Base-by-base conservation (phyloP, 2,329 filamentous ascomycete genomes). In the Fusarium domesticum region DNA sequence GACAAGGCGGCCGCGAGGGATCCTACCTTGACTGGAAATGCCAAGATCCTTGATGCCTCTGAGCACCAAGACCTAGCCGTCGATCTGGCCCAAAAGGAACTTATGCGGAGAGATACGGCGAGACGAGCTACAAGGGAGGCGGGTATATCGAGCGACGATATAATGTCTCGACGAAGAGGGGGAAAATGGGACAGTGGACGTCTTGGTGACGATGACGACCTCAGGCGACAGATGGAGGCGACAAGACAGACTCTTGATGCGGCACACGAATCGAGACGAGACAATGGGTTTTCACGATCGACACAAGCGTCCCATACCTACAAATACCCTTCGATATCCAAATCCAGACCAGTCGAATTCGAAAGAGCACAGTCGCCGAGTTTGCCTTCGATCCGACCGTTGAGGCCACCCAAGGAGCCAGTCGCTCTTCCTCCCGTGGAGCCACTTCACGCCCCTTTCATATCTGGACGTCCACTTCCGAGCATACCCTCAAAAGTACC, bases 11-110 rank as follows among this genome's bases (percentile, higher is more conserved):
- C 79, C 1, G 70, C 75, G 2, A 73, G 71, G 33, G 85, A 89
- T 48, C 82, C 83, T 0, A 83, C 78, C 2, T 65, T 88, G 11
- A 71, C 73, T 15, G 77, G 78, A 3, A 75, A 65, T 39, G 72
- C 75, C 1, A 77, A 76, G 52, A 75, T 87, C 1, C 68, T 95
- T 12, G 82, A 87, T 58, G 85, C 85, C 1, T 77, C 76, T 1
- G 81, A 89, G 44, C 75, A 95, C 50, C 78, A 83, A 50, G 84
- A 91, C 10, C 69, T 95, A 35, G 90, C 89, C 1, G 83, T 95
- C 6, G 80, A 85, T 52, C 66, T 95, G 20, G 89, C 89, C 1
- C 82, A 84, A 50, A 78, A 79, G 43, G 89, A 95, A 65, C 77
- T 90, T 45, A 73, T 70, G 43, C 76, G 86, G 33, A 75, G 89